A percentile compares a stretch with the other conserved stretches of the same genome.
These are phyloP conservation scores for Pleurotus cornucopiae DNA, from an alignment of 768 basidiomycete genomes.

Conservation along the genomic window DNA sequence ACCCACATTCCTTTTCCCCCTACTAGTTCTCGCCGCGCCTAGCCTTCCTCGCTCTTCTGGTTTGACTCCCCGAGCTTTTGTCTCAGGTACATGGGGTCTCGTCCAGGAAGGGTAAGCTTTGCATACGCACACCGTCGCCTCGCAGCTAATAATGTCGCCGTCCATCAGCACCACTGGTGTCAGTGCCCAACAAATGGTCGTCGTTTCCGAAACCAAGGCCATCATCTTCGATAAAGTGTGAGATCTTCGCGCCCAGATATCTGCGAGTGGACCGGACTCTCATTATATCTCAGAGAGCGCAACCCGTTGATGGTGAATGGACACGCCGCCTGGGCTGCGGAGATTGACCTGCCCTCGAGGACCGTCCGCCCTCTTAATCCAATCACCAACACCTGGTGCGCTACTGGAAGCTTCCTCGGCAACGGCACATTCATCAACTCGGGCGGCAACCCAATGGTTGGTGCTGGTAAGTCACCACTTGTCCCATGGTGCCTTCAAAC, in stretches of 20 bases:
- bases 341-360: slow-evolving; percentile 37
- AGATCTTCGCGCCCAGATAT: neutral
- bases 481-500: neutral
- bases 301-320: slow-evolving; percentile 37
- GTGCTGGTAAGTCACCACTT: slow-evolving; percentile 9
- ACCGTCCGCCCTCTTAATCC: slow-evolving; percentile 28
- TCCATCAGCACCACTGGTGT: slow-evolving; percentile 17
- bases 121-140: neutral
- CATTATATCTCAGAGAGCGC: slow-evolving; percentile 15
- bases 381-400: slow-evolving; percentile 40
- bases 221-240: slow-evolving; percentile 22
- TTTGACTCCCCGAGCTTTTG: neutral
- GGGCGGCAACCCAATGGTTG: slow-evolving; percentile 10
- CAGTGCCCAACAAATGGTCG: slow-evolving; percentile 17
- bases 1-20: neutral
- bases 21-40: neutral
- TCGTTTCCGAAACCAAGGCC: slow-evolving; percentile 17
- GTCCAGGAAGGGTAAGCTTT: slow-evolving; percentile 11
- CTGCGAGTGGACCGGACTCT: neutral
- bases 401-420: slow-evolving; percentile 34
- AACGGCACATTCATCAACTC: slow-evolving; percentile 35
- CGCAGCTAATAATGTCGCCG: neutral
- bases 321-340: slow-evolving; percentile 41
- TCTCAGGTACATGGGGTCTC: slow-evolving; percentile 7
- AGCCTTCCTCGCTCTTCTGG: neutral